These are phyloP conservation scores for Tillandsia fasciculata DNA, from an alignment of 176 grass and related monocot genomes.

Conservation along the genomic window DNA sequence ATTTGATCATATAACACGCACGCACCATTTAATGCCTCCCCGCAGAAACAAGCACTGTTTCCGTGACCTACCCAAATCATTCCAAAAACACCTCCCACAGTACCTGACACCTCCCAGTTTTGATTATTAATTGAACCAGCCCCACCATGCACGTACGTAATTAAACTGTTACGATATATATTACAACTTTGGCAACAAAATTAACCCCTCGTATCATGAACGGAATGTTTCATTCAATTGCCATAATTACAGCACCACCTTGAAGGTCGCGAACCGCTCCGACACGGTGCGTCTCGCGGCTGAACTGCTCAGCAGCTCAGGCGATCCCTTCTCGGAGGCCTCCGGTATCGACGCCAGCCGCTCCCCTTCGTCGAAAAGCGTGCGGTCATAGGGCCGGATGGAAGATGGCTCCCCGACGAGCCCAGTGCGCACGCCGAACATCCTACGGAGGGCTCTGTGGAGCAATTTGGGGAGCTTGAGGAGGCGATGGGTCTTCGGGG, in stretches of 20 bases:
- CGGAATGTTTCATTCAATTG: neutral
- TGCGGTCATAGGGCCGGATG: slow-evolving; percentile 5
- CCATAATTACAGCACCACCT: neutral
- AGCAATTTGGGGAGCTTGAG: slow-evolving; percentile 11
- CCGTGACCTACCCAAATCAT: neutral
- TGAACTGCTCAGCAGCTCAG: slow-evolving; percentile 8
- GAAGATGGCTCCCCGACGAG: slow-evolving; percentile 6
- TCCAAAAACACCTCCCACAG: neutral
- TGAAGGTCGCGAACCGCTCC: slow-evolving; percentile 13
- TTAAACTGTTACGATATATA: too few relatives aligned
- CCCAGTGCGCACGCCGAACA: slow-evolving; percentile 7
- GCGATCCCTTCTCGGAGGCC: slow-evolving; percentile 26
- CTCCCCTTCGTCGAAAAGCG: too few relatives aligned
- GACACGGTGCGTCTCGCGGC: slow-evolving; percentile 14
- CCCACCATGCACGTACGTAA: too few relatives aligned
- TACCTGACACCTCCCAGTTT: neutral
- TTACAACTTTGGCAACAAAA: too few relatives aligned
- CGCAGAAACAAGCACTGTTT: neutral
- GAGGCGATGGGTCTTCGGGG: slow-evolving; percentile 8
- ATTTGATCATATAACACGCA: neutral
- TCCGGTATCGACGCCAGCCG: slow-evolving; percentile 18
- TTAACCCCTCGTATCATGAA: neutral
- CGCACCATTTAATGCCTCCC: neutral
- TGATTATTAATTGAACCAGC: too few relatives aligned
- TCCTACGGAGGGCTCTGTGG: slow-evolving; percentile 11